A percentile compares a stretch with the other conserved stretches of the same genome.
These are phyloP conservation scores for Coemansia sp. DNA, from an alignment of 192 early-diverging fungal genomes.

Conservation along the genomic window DNA sequence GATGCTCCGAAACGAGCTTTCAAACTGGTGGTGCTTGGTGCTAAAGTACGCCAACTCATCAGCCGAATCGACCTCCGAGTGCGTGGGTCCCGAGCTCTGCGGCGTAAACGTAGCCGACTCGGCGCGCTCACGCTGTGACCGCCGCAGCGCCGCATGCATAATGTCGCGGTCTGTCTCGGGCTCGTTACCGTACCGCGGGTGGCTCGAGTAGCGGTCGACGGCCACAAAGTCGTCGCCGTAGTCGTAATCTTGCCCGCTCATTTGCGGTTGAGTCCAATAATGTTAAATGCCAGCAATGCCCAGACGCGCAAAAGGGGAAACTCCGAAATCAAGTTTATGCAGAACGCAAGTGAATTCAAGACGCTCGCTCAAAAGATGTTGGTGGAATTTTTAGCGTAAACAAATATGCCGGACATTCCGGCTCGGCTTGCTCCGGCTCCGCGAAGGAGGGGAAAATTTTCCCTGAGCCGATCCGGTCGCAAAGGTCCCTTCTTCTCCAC, in stretches of 20 bases:
- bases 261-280: slow-evolving; percentile 1
- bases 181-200: slow-evolving; percentile 9
- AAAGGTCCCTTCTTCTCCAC: background rate
- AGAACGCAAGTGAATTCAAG: too few species aligned
- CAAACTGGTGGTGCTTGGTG: slow-evolving; percentile 38
- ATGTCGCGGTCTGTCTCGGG: slow-evolving; percentile 18
- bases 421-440: slow-evolving; percentile 8
- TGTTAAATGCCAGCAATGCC: too few species aligned
- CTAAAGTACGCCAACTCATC: slow-evolving; percentile 34
- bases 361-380: too few species aligned
- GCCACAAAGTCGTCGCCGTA: slow-evolving; percentile 38
- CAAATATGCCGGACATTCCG: slow-evolving; percentile 14
- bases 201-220: slow-evolving; percentile 17
- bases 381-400: background rate
- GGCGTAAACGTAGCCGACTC: slow-evolving; percentile 38
- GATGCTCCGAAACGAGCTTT: slow-evolving; percentile 41
- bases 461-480: background rate
- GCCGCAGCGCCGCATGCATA: slow-evolving; percentile 10
- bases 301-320: too few species aligned
- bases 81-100: slow-evolving; percentile 23
- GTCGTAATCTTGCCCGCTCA: slow-evolving; percentile 32
- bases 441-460: background rate
- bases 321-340: background rate
- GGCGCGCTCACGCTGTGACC: slow-evolving; percentile 25
- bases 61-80: slow-evolving; percentile 33